Evolutionary conservation across 2,329 filamentous ascomycete genomes (phyloP).

Genomic region (Pseudocercospora crystallina): DNA sequence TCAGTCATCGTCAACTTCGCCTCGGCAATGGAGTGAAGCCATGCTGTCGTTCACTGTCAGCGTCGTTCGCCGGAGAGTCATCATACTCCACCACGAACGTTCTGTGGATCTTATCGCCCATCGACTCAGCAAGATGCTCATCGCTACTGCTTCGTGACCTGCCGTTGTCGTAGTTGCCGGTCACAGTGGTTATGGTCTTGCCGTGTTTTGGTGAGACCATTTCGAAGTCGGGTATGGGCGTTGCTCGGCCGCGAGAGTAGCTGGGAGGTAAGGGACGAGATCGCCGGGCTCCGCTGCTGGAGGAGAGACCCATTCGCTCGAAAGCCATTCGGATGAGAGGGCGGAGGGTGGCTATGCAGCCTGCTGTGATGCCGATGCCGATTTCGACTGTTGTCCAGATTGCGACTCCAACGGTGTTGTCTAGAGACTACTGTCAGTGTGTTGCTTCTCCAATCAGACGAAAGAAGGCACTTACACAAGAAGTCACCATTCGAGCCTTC

Average conservation of each 20-base stretch:
- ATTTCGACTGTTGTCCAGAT: slow-evolving; percentile 37
- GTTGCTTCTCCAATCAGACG: no score
- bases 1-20: slow-evolving; percentile 4
- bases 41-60: slow-evolving; percentile 8
- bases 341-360: slow-evolving; percentile 50
- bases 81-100: slow-evolving; percentile 28
- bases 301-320: slow-evolving; percentile 15
- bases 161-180: slow-evolving; percentile 16
- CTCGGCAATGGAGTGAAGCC: slow-evolving; percentile 12
- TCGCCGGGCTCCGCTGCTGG: slow-evolving; percentile 9
- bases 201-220: slow-evolving; percentile 19
- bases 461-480: slow-evolving; percentile 33
- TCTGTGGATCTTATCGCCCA: slow-evolving; percentile 17
- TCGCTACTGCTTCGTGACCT: slow-evolving; percentile 20
- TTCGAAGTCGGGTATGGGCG: slow-evolving; percentile 17
- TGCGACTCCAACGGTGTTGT: slow-evolving; percentile 41
- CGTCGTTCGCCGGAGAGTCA: slow-evolving; percentile 1
- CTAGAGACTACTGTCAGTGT: slow-evolving; percentile 28
- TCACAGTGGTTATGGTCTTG: slow-evolving; percentile 21
- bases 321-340: slow-evolving; percentile 44
- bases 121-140: slow-evolving; percentile 17
- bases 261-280: slow-evolving; percentile 4
- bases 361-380: slow-evolving; percentile 42
- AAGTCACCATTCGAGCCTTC: slow-evolving; percentile 40
- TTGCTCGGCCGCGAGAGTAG: slow-evolving; percentile 9